Evolutionary conservation across 208 protist species (phyloP).

Genomic region (Acanthamoeba triangularis): DNA sequence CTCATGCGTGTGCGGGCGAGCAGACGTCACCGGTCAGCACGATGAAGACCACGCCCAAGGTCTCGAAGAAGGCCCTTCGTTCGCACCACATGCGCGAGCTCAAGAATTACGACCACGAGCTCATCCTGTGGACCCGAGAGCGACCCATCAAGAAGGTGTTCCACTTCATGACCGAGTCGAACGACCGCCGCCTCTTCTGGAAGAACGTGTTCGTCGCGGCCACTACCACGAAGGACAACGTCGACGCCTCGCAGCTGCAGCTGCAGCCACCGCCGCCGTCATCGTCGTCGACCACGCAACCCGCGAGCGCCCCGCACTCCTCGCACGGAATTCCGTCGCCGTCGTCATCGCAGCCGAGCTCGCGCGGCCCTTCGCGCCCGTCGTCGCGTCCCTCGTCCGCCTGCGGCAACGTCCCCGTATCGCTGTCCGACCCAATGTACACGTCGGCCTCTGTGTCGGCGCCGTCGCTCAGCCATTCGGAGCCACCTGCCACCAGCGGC

Average conservation of each 20-base stretch:
- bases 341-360: constrained; percentile 14
- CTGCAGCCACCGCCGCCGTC: background rate
- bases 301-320: background rate
- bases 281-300: background rate
- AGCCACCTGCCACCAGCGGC: background rate
- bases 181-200: constrained; percentile 56
- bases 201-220: background rate
- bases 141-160: constrained; percentile 48
- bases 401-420: background rate
- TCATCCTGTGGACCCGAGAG: constrained; percentile 55
- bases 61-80: constrained; percentile 47
- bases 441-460: background rate
- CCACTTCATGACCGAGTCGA: constrained; percentile 62
- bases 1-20: background rate
- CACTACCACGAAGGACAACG: background rate
- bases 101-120: constrained; percentile 62
- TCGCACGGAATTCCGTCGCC: background rate
- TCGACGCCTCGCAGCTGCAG: background rate
- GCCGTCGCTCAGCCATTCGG: background rate
- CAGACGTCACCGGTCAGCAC: constrained; percentile 25
- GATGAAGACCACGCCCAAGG: constrained; percentile 51
- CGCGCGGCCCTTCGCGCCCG: background rate
- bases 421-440: background rate
- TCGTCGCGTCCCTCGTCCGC: constrained; percentile 3
- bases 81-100: constrained; percentile 58